A percentile compares a stretch with the other conserved stretches of the same genome.
Conservation (phyloP, 2,329 filamentous ascomycete species). For the Emydomyces testavorans region DNA sequence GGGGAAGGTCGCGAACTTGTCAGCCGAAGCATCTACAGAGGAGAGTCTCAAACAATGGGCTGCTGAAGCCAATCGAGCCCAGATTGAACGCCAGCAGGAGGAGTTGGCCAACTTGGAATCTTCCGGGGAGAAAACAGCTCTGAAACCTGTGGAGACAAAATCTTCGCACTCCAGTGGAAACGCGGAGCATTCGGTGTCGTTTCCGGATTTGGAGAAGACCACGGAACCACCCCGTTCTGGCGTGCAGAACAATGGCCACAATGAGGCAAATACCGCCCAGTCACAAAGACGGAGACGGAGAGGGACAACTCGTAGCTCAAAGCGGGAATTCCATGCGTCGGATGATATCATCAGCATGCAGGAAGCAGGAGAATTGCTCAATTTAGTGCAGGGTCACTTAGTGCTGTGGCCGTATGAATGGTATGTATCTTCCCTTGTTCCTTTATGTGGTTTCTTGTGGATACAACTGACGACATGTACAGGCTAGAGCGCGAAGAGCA, state of each 20-base stretch:
- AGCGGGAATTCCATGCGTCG: conserved; percentile 39
- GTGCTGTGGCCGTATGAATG: conserved; percentile 95
- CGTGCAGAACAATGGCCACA: conserved; percentile 28
- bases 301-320: conserved; percentile 37
- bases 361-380: conserved; percentile 71
- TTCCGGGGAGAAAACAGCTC: conserved; percentile 36
- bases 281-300: conserved; percentile 33
- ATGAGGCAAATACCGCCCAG: conserved; percentile 30
- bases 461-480: not conserved
- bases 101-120: conserved; percentile 24
- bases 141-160: conserved; percentile 24
- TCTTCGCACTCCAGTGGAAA: conserved; percentile 20
- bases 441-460: not conserved
- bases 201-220: conserved; percentile 20
- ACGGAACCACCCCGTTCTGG: conserved; percentile 25
- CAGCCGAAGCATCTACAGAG: conserved; percentile 20
- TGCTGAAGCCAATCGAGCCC: conserved; percentile 25
- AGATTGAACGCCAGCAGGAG: conserved; percentile 27
- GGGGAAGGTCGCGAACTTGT: conserved; percentile 22
- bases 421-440: conserved; percentile 30
- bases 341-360: conserved; percentile 66
- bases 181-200: conserved; percentile 18
- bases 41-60: conserved; percentile 29
- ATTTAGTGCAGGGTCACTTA: conserved; percentile 73
- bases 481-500: conserved; percentile 78